A percentile compares a stretch with the other conserved stretches of the same genome.
phyloP scores from a whole-genome alignment of 2,329 filamentous ascomycete genomes.

The Penicillium verrucosum region DNA sequence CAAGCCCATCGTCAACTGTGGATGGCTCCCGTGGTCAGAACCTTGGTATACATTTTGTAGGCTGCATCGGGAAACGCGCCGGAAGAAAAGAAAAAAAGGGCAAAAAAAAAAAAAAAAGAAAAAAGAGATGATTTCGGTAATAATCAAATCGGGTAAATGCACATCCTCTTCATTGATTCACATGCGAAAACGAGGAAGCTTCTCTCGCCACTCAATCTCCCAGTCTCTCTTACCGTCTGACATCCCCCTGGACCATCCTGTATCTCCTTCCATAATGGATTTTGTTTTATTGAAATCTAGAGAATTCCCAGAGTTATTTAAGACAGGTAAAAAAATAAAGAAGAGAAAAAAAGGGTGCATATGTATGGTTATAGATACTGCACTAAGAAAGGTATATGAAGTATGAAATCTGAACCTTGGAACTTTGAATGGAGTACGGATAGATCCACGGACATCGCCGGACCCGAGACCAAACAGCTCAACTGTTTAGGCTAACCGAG shows the following conservation, averaged over 20 bases:
- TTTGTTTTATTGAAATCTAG: not conserved
- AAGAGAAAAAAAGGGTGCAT: not conserved
- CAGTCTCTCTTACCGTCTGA: not conserved
- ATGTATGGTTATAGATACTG: not conserved
- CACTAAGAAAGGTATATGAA: not conserved
- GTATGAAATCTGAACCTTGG: not conserved
- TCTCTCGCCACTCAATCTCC: not conserved
- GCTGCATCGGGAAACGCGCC: not conserved
- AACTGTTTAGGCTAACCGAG: not conserved
- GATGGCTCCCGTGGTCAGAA: not conserved
- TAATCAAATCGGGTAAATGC: conserved; percentile 25
- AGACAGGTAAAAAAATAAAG: too few relatives aligned
- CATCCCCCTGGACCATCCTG: not conserved
- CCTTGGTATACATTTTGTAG: not conserved
- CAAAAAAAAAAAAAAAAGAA: too few relatives aligned
- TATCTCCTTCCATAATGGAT: conserved; percentile 7
- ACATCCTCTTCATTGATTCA: conserved; percentile 5
- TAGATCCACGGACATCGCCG: conserved; percentile 1
- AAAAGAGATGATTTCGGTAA: not conserved
- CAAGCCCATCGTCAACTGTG: not conserved
- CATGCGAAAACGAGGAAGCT: conserved; percentile 1
- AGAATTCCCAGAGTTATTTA: not conserved
- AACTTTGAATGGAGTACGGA: not conserved
- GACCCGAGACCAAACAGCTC: not conserved
- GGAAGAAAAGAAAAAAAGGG: not conserved